Evolutionary conservation across 148 eudicot species (phyloP), one percentile per base, ranked within the genome.

Genomic region (Rheum nobile): DNA sequence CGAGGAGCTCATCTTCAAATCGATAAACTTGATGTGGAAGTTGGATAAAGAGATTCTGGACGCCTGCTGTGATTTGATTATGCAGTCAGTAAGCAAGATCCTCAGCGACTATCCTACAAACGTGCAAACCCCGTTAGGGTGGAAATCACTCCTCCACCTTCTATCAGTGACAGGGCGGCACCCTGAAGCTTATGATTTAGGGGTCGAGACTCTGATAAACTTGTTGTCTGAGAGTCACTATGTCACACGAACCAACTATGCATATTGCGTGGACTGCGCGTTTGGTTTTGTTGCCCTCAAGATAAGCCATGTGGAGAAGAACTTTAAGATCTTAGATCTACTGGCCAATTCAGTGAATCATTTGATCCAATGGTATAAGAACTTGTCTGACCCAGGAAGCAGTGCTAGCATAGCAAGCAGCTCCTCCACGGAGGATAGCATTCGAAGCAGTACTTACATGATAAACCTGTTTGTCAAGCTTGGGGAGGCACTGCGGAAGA

Each of bases 21-120:
- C 98, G 0, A 86, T 95, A 74, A 91, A 86, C 72, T 57, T 91
- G 67, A 90, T 91, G 93, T 87, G 90, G 97, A 86, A 85, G 72
- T 69, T 87, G 34, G 98, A 90, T 41, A 91, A 87, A 65, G 96
- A 95, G 76, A 77, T 91, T 52, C 74, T 95, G 3, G 97, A 95
- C 22, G 86, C 83, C 0, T 95, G 97, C 46, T 80, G 78, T 48
- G 90, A 89, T n/a, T 76, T 83, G 61, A 74, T 95, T 35, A 72
- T 84, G 28, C 82, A 87, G 50, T 78, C 89, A 0, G 81, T 88
- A 0, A 76, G 78, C 78, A 86, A 75, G 72, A 87, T 95, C 47
- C 65, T 95, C 29, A 80, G 37, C 0, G 88, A 90, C 12, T 86
- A 83, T 70, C 84, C 92, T 0, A 76, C 72, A 7, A 91, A 88